A percentile compares a stretch with the other conserved stretches of the same genome.
Conservation (phyloP, 1,284 basidiomycete species). For the Pyrrhoderma noxium region DNA sequence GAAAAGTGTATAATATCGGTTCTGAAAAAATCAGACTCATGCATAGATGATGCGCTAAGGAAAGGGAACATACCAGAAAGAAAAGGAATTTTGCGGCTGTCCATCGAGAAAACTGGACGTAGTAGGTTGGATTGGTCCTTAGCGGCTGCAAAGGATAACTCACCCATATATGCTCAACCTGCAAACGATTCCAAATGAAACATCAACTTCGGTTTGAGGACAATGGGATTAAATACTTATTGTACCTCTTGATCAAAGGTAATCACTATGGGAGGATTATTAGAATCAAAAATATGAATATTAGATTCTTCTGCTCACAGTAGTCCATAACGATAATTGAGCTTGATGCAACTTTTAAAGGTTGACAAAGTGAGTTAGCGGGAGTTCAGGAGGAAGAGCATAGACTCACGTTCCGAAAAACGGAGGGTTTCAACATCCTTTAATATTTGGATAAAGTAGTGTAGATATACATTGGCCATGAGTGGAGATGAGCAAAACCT, state of each 20-base stretch:
- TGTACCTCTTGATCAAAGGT: constrained; percentile 47
- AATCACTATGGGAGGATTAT: constrained; percentile 30
- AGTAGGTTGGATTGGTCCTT: too few relatives aligned
- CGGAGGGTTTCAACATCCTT: constrained; percentile 19
- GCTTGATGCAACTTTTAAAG: constrained; percentile 37
- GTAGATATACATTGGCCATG: constrained; percentile 4
- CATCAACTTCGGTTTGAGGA: too few relatives aligned
- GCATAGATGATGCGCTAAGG: neutral
- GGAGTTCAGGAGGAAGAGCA: neutral
- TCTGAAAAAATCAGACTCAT: constrained; percentile 28
- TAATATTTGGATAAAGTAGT: constrained; percentile 1
- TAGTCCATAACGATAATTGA: constrained; percentile 47
- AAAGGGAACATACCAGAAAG: constrained; percentile 34
- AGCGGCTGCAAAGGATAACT: too few relatives aligned
- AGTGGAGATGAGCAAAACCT: too few relatives aligned
- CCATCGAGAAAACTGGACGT: constrained; percentile 34
- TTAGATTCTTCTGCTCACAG: constrained; percentile 35
- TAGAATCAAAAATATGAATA: neutral
- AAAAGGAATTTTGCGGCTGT: constrained; percentile 44
- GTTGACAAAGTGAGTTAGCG: constrained; percentile 1
- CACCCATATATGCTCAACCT: too few relatives aligned
- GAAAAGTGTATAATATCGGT: constrained; percentile 47
- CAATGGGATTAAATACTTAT: constrained; percentile 9
- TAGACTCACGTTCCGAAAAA: constrained; percentile 22
- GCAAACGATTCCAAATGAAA: too few relatives aligned